Evolutionary conservation across 1,284 basidiomycete species (phyloP).

Genomic region (Cryptococcus wingfieldii): DNA sequence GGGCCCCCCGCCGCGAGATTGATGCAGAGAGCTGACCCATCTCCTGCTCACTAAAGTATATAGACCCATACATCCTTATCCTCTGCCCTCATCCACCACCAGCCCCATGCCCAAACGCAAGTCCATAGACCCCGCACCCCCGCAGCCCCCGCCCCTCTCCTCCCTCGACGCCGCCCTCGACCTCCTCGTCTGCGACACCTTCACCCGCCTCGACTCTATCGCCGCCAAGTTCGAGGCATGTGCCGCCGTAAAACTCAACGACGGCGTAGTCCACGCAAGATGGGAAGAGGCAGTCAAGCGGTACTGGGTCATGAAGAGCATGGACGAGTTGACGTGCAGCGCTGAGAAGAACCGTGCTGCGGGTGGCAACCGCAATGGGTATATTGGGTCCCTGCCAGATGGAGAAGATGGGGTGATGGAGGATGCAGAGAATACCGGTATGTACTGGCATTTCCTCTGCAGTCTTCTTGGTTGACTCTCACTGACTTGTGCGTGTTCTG

Average conservation of each 20-base stretch:
- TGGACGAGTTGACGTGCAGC: constrained; percentile 38
- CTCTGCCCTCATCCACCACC: no score
- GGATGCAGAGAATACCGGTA: neutral
- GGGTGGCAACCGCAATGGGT: constrained; percentile 17
- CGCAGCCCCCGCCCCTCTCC: constrained; percentile 27
- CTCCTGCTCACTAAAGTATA: no score
- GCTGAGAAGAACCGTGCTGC: constrained; percentile 4
- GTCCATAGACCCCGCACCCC: constrained; percentile 5
- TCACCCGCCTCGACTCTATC: constrained; percentile 30
- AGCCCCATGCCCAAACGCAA: constrained; percentile 22
- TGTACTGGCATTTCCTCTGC: neutral
- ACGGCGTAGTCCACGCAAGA: constrained; percentile 31
- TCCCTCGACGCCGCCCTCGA: constrained; percentile 45
- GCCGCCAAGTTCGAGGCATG: constrained; percentile 37
- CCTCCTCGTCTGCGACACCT: constrained; percentile 41
- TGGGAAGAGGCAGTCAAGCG: constrained; percentile 46
- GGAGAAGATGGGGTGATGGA: constrained; percentile 13
- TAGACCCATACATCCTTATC: no score
- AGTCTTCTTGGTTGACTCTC: neutral
- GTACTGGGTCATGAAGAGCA: constrained; percentile 43
- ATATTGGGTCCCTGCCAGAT: constrained; percentile 29
- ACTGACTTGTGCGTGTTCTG: no score
- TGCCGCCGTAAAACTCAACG: constrained; percentile 36
- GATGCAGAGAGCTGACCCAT: neutral
- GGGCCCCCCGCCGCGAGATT: constrained; percentile 1